Percentiles rank a stretch among this genome's conserved stretches.
phyloP scores from a whole-genome alignment of 2,329 filamentous ascomycete species.

The Paecilomyces sp. region DNA sequence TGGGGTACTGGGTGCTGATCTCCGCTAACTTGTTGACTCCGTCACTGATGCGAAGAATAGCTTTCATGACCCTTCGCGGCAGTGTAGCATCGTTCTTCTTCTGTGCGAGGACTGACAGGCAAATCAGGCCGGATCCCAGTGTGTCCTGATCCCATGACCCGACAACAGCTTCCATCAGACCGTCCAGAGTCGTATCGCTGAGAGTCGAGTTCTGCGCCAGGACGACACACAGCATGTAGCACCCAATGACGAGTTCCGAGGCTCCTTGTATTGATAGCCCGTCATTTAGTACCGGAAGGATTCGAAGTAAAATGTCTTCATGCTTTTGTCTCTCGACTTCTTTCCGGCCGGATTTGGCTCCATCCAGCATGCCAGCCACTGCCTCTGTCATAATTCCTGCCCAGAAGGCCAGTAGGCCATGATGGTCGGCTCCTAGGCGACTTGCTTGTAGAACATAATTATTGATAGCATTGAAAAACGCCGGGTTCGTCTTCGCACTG shows the following conservation, averaged over 20 bases:
- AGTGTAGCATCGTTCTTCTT: conserved; percentile 65
- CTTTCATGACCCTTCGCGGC: conserved; percentile 61
- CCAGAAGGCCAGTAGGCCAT: conserved; percentile 82
- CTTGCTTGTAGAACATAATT: conserved; percentile 70
- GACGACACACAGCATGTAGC: conserved; percentile 85
- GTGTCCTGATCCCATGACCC: conserved; percentile 70
- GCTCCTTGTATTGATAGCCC: conserved; percentile 69
- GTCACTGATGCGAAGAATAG: conserved; percentile 28
- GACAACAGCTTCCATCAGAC: conserved; percentile 83
- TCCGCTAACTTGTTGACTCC: conserved; percentile 25
- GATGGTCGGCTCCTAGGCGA: conserved; percentile 64
- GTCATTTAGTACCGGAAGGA: conserved; percentile 64
- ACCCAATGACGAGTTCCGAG: conserved; percentile 73
- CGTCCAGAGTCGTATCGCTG: conserved; percentile 70
- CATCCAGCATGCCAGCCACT: conserved; percentile 73
- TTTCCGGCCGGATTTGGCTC: conserved; percentile 65
- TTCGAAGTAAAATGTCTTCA: conserved; percentile 65
- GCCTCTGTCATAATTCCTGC: conserved; percentile 80
- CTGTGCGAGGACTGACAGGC: conserved; percentile 73
- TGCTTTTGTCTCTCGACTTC: conserved; percentile 73
- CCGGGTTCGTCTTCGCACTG: conserved; percentile 69
- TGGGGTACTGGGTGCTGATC: conserved; percentile 24
- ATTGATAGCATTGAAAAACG: conserved; percentile 71
- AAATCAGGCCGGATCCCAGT: conserved; percentile 65
- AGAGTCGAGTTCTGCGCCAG: conserved; percentile 76